Evolutionary conservation across 257 asterid species (phyloP).

Genomic region (Nicotiana paniculata): DNA sequence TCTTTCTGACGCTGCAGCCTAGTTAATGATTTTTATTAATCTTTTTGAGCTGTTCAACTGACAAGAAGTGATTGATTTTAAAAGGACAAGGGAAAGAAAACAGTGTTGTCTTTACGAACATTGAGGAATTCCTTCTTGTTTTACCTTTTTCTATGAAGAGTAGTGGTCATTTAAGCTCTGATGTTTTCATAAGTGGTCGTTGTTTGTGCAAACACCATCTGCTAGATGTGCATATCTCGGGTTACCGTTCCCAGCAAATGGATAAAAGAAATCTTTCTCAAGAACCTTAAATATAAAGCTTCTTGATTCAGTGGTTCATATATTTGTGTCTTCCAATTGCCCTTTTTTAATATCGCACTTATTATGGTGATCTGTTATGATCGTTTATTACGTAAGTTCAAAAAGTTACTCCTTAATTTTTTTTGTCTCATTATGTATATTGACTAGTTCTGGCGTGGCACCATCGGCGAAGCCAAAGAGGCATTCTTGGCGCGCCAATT

Average conservation of each 20-base stretch:
- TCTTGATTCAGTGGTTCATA: background rate
- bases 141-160: background rate
- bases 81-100: background rate
- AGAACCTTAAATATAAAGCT: background rate
- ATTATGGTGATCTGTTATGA: background rate
- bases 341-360: background rate
- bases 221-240: background rate
- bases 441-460: slow-evolving; percentile 83
- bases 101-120: background rate
- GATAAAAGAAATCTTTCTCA: background rate
- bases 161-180: background rate
- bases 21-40: background rate
- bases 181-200: background rate
- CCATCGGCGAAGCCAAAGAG: slow-evolving; percentile 65
- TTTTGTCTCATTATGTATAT: background rate
- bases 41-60: background rate
- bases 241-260: background rate
- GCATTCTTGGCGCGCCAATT: slow-evolving; percentile 60
- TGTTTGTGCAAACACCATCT: background rate
- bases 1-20: background rate
- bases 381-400: background rate
- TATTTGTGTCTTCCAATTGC: background rate
- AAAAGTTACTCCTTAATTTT: background rate
- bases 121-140: background rate
- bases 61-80: background rate